Base-by-base conservation (phyloP, 2,329 filamentous ascomycete species). In the Trichoderma sp. region DNA sequence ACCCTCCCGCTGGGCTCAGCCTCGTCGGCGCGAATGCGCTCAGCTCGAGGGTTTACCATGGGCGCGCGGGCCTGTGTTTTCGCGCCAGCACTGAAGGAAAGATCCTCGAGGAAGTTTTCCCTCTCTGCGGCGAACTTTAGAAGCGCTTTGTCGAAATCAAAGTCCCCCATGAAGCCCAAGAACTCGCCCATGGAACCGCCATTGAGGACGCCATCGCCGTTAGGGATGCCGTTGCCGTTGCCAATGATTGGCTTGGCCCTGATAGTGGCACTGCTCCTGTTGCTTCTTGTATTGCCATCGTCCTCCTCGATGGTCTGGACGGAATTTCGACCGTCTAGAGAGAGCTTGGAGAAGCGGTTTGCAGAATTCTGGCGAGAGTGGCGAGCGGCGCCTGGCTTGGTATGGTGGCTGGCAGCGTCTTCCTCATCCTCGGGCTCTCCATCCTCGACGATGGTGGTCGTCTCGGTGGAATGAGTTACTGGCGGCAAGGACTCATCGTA, bases 61-160 rank as follows among this genome's bases (percentile, higher is more conserved):
- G 88, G 88, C 27, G 90, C 88, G 67, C 89, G 83, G 67, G 86
- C 82, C 72, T 91, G 87, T 27, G 91, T 85, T 71, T 92, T 91
- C 48, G 92, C 91, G 52, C 94, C 93, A 25, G 94, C 93, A 72
- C 87, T 92, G 77, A 98, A 93, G 72, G 90, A 93, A 64, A 98
- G 86, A 77, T 99, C 95, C 71, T 97, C 92, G 63, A 98, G 83
- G 74, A 99, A 99, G 69, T 90, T 91, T 74, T 99, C 95, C 71
- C 95, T 86, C 81, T 98, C 94, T n/a, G 90, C 91, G 54, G 95
- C 93, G 78, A 99, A 99, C 80, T 97, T 98, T 74, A 93, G 83
- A 72, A 99, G 84, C 29, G 95, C 94, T 75, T 92, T 90, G 77
- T 98, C 95, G 75, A 99, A 99, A 78, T 98, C 95, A 75, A 92